Evolutionary conservation across 75 land plant genomes (phyloP), one percentile per base, ranked within the genome.

Genomic region (Selaginella tamariscina): DNA sequence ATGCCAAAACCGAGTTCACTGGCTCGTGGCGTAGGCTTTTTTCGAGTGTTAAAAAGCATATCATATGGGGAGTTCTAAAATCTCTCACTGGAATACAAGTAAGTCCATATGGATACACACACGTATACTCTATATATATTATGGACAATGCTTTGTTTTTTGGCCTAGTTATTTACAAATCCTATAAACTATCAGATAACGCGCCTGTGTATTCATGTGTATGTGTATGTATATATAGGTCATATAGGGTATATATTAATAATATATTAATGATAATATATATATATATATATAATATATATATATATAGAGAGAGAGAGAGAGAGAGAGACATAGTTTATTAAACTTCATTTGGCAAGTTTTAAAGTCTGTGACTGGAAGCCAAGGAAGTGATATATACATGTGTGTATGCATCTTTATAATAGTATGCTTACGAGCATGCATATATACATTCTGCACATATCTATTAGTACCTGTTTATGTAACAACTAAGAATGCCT

Each of bases 41-140:
- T 75, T 88, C 89, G 24, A 75, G 86, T 28, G 92, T 95, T 0
- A 95, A 85, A 72, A 95, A 95, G 64, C 99, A 95, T 70, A 85
- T 95, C 1, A 91, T 90, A 33, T 90, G 96, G 96, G 86, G 99
- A 29, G 97, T 95, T 44, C 69, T 90, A n/a, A 95, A 95, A 68
- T 95, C 99, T 54, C 88, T 95, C n/a, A 92, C 91, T 54, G 99
- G 99, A 71, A 91, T 91, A 92, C 99, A 95, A 87, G 98, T 80
- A 23, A 59, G 5, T 59, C 26, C 21, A 5, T 21, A 20, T 49
- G 11, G 11, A 49, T 20, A 11, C 11, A 11, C 20, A 20, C 20
- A 11, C 54, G 11, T 49, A 11, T 49, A 11, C 11, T 49, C 20
- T 11, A 49, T 49, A 11, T 49, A 20, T 11, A 20, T 49, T 49